Evolutionary conservation across 208 protist genomes (phyloP), one percentile per base, ranked within the genome.

Genomic region (Acanthamoeba sp.): DNA sequence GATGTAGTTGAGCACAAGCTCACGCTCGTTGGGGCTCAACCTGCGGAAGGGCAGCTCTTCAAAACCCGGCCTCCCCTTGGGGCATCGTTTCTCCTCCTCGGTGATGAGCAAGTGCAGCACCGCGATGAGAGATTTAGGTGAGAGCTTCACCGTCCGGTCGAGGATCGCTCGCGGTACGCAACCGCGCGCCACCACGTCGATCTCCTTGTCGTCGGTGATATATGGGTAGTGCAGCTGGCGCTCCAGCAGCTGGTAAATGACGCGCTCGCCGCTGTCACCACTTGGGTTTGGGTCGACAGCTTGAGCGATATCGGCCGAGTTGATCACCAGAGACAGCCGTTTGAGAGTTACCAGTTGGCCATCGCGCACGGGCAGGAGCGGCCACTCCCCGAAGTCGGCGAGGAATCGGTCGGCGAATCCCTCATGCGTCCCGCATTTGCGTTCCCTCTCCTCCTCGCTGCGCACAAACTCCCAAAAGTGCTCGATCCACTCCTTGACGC

Each of bases 401-500:
- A 91, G 29, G 84, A 91, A 91, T 62, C 55, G 48, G 14, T 62
- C 55, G 55, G 29, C 34, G 29, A 91, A 91, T 9, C 73, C 73
- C 16, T 91, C 16, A 24, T 62, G 29, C 24, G 20, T 66, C 9
- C n/a, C 52, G 57, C 6, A 2, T 22, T 66, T 22, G 24, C 57
- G 10, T 36, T 91, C 84, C 16, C 29, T 38, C 40, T 91, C 84
- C 57, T 69, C 55, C 32, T 91, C 48, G 55, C 34, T 45, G 3
- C 55, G 55, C 84, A 91, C 84, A 66, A 91, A 91, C 18, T 27
- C 36, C 84, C 84, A 91, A 36, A 91, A 91, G 55, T n/a, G 18
- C 52, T 69, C 84, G 29, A 91, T 45, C 84, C 84, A 91, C 34
- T 71, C 84, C 34, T 36, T 34, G 34, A 91, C n/a, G 5, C 36